Conservation (phyloP, 2,329 filamentous ascomycete species). For the Neofusicoccum parvum region DNA sequence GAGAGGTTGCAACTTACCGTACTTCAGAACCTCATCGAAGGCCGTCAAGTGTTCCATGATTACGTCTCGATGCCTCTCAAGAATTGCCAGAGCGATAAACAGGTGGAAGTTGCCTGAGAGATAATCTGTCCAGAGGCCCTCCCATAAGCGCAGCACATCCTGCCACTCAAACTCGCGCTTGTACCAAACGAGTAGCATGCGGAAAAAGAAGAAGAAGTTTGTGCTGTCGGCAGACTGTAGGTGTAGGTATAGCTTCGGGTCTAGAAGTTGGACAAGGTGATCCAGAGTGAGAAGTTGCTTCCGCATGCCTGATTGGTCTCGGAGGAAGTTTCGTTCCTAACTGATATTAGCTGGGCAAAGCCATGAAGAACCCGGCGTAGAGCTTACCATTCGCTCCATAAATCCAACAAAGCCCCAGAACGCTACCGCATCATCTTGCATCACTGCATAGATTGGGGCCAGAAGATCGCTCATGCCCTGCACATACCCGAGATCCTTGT, state of each 20-base stretch:
- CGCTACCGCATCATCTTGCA: constrained; percentile 94
- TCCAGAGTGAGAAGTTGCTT: constrained; percentile 87
- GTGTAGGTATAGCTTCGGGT: constrained; percentile 90
- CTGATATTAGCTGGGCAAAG: neutral
- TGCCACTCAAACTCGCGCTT: constrained; percentile 94
- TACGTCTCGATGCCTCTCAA: constrained; percentile 94
- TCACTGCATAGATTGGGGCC: constrained; percentile 92
- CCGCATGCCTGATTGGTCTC: constrained; percentile 95
- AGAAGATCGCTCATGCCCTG: constrained; percentile 98
- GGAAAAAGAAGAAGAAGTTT: constrained; percentile 99
- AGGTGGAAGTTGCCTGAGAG: constrained; percentile 88
- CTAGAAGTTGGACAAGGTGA: constrained; percentile 94
- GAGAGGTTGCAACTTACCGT: constrained; percentile 61
- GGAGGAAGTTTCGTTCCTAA: constrained; percentile 86
- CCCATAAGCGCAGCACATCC: constrained; percentile 87
- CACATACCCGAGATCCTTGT: constrained; percentile 91
- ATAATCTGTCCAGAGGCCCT: constrained; percentile 91
- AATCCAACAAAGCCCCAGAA: constrained; percentile 97
- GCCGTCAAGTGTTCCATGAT: constrained; percentile 93
- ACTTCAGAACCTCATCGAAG: constrained; percentile 97
- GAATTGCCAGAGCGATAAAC: constrained; percentile 88
- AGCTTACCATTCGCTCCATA: constrained; percentile 86
- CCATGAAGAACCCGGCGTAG: neutral
- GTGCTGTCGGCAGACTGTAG: constrained; percentile 89
- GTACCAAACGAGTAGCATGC: constrained; percentile 98